Evolutionary conservation across 495 filamentous ascomycete species (phyloP).

Genomic region (Neurospora pannonica): DNA sequence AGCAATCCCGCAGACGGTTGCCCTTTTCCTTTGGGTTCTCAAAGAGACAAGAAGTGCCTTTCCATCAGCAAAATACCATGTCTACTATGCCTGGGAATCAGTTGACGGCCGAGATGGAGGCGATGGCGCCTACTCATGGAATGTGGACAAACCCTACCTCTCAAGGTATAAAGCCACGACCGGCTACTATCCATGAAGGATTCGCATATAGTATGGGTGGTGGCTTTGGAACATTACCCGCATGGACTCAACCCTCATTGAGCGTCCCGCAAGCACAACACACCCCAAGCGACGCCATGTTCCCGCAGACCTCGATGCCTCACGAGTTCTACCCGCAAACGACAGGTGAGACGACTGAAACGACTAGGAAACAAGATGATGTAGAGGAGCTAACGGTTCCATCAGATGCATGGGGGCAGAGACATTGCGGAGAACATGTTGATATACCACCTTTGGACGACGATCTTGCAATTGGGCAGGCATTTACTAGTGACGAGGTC

Average conservation of each 20-base stretch:
- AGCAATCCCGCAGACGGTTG: conserved; percentile 11
- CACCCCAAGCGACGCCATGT: conserved; percentile 37
- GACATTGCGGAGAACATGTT: conserved; percentile 41
- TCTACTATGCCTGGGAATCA: conserved; percentile 34
- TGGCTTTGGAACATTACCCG: conserved; percentile 37
- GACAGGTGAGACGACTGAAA: conserved; percentile 43
- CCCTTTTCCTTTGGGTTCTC: background rate
- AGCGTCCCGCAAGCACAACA: conserved; percentile 29
- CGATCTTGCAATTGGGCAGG: conserved; percentile 45
- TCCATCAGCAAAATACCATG: conserved; percentile 7
- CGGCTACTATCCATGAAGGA: conserved; percentile 49
- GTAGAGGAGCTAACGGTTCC: conserved; percentile 20
- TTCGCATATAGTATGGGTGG: conserved; percentile 49
- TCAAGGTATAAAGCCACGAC: conserved; percentile 37
- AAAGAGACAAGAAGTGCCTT: conserved; percentile 24
- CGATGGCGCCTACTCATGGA: conserved; percentile 27
- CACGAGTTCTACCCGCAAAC: conserved; percentile 44
- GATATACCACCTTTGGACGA: conserved; percentile 37
- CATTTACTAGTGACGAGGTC: conserved; percentile 46
- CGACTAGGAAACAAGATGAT: conserved; percentile 6
- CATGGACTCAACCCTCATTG: conserved; percentile 46
- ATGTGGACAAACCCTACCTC: conserved; percentile 37
- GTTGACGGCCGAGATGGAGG: conserved; percentile 27
- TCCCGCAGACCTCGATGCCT: conserved; percentile 41
- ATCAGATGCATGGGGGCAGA: conserved; percentile 40